Percentiles rank a stretch among this genome's conserved stretches.
phyloP scores from a whole-genome alignment of 495 filamentous ascomycete species.

The Mytilinidion resinicola region DNA sequence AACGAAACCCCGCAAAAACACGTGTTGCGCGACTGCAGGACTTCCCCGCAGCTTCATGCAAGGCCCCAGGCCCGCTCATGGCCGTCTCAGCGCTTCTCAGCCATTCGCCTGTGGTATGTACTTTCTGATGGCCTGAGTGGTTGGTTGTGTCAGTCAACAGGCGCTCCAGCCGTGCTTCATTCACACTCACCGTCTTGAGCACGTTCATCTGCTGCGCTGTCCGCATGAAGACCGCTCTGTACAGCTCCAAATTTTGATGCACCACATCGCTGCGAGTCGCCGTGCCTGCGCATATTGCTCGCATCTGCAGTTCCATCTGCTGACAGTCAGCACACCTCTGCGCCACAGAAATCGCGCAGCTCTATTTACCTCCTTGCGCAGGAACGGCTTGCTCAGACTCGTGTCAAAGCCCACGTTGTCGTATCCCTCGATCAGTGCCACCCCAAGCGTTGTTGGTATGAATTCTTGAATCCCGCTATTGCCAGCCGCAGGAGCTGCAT shows the following conservation, averaged over 20 bases:
- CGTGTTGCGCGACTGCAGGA: constrained; percentile 21
- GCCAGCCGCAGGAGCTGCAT: constrained; percentile 40
- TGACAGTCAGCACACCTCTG: constrained; percentile 19
- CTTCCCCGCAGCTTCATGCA: constrained; percentile 18
- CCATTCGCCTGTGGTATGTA: constrained; percentile 33
- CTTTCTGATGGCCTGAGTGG: constrained; percentile 32
- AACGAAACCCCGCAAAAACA: constrained; percentile 16
- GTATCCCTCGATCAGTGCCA: constrained; percentile 89
- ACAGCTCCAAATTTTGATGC: constrained; percentile 72
- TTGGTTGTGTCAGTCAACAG: constrained; percentile 9
- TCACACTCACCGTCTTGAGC: constrained; percentile 60
- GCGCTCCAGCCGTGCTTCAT: constrained; percentile 4
- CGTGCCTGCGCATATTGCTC: constrained; percentile 85
- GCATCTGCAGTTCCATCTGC: constrained; percentile 86
- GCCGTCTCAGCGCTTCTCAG: constrained; percentile 26
- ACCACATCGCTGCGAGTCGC: constrained; percentile 67
- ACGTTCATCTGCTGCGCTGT: constrained; percentile 66
- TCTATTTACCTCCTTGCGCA: constrained; percentile 67
- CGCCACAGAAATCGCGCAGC: not conserved
- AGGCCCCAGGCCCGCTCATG: constrained; percentile 4
- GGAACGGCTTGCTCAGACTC: constrained; percentile 90
- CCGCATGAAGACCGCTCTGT: constrained; percentile 74
- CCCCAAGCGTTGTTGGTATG: constrained; percentile 81
- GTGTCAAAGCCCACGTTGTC: constrained; percentile 85
- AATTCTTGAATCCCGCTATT: constrained; percentile 67